Evolutionary conservation across 257 asterid genomes (phyloP).

Genomic region (Ligustrum vulgare): DNA sequence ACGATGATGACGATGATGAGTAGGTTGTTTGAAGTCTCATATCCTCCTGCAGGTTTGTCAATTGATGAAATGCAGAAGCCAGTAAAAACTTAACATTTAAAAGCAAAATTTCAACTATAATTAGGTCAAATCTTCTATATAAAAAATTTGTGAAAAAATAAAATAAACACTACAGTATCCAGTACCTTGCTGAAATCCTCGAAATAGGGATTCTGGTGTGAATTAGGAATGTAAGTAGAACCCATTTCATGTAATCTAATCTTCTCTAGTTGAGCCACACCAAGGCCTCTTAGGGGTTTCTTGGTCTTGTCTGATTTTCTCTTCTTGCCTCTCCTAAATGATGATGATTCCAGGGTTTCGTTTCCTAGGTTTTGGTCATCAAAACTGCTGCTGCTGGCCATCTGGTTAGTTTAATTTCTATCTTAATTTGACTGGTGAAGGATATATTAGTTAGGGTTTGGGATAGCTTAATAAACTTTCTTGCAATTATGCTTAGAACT

Average conservation of each 20-base stretch:
- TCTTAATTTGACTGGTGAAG: not conserved
- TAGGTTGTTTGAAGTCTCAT: slow-evolving; percentile 37
- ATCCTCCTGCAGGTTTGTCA: slow-evolving; percentile 38
- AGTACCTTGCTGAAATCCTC: slow-evolving; percentile 28
- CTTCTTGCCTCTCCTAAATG: slow-evolving; percentile 41
- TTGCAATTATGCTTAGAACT: not conserved
- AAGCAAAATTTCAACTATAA: too few species aligned
- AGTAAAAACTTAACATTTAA: not conserved
- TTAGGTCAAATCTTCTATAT: not conserved
- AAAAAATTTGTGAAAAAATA: not conserved
- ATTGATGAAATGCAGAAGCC: not conserved
- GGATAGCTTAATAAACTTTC: not conserved
- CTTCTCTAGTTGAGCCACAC: slow-evolving; percentile 56
- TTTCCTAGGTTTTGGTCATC: slow-evolving; percentile 45
- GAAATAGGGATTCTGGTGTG: slow-evolving; percentile 28
- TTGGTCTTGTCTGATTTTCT: slow-evolving; percentile 41
- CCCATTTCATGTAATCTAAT: slow-evolving; percentile 58
- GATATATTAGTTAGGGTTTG: not conserved
- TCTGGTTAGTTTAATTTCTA: not conserved
- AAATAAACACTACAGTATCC: not conserved
- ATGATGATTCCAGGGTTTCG: slow-evolving; percentile 22
- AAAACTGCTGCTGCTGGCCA: slow-evolving; percentile 25
- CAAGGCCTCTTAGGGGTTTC: slow-evolving; percentile 62
- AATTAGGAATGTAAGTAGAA: slow-evolving; percentile 26
- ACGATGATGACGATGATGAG: slow-evolving; percentile 40